Evolutionary conservation across 768 basidiomycete genomes (phyloP), one percentile per base, ranked within the genome.

Genomic region (Lentinula raphanica): DNA sequence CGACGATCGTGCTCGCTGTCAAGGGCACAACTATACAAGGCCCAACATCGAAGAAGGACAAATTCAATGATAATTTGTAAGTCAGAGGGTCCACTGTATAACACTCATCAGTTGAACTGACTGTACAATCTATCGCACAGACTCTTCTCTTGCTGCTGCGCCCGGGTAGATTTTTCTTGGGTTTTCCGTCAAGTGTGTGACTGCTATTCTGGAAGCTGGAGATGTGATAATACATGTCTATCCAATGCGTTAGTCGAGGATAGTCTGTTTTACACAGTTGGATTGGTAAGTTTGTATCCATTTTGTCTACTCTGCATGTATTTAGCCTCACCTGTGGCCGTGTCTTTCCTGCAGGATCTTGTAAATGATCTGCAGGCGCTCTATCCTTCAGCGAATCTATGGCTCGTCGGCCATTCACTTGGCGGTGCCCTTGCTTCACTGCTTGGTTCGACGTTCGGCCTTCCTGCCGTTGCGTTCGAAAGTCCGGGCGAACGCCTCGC

Each of bases 111-210:
- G n/a, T n/a, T n/a, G n/a, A n/a, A n/a, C n/a, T n/a, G n/a, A n/a
- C n/a, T n/a, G n/a, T n/a, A n/a, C 12, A 29, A 21, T 45, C 19
- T 39, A 12, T 7, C n/a, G n/a, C n/a, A 6, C 25, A 67, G 66
- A 25, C 70, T 92, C 17, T 92, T 91, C 67, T 90, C 94, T 0
- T 98, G 96, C 72, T 98, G 96, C 68, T 98, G 96, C 65, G 95
- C 94, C 15, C 80, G 86, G 31, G 89, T 95, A 35, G 90, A 92
- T 69, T 79, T 94, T 59, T 86, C 90, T 2, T 98, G 95, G 94
- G 67, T 82, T 27, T 88, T 92, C 67, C 79, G 80, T 35, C 86
- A 89, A 2, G 95, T 97, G 3, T 98, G 96, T 73, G 81, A 91
- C 64, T 98, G 96, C 72, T 94, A 86, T 68, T 75, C 82, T 2